Evolutionary conservation across 139 green algal species (phyloP), one percentile per base, ranked within the genome.

Genomic region (Auxenochlorella protothecoides): DNA sequence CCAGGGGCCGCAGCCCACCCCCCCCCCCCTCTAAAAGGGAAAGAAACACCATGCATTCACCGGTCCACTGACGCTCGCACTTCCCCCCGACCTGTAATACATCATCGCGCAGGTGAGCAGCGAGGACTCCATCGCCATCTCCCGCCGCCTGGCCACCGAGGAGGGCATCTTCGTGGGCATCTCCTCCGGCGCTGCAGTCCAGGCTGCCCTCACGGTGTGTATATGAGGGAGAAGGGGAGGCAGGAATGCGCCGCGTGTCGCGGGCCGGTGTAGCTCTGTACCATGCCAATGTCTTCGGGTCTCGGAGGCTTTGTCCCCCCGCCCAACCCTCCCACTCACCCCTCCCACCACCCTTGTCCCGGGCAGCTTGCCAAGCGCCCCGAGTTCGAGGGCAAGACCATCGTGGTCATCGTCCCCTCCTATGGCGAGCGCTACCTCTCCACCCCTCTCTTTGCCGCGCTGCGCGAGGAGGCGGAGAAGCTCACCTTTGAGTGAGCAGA

Each of bases 81-180:
- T 52, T 67, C 15, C 14, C 15, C 12, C 14, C 63, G 63, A 11
- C 15, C 11, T 44, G 63, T 10, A 67, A 2, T 8, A 2, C 15
- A 44, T 8, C 63, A 67, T 8, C 63, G 63, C 9, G 13, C 77
- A 92, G 84, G 87, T 96, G 51, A 75, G 14, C 62, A 72, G 66
- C 2, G 84, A 89, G 55, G 87, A 91, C 5, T 69, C 87, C n/a
- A 86, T 93, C 54, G 74, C 71, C 54, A 91, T 83, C 68, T 84
- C 88, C 0, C 82, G 82, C 68, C 56, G 81, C 55, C 80, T 93
- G 51, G 88, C 88, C 0, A 53, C 82, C 44, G 82, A 91, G 75
- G 88, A 93, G 73, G 88, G 88, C 1, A 62, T 93, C 3, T 75
- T 92, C 67, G 78, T 79, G 52, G 85, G 85, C 53, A 90, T 91